These are phyloP conservation scores for Polytolypa hystricis DNA, from an alignment of 2,329 filamentous ascomycete genomes.

Conservation along the genomic window DNA sequence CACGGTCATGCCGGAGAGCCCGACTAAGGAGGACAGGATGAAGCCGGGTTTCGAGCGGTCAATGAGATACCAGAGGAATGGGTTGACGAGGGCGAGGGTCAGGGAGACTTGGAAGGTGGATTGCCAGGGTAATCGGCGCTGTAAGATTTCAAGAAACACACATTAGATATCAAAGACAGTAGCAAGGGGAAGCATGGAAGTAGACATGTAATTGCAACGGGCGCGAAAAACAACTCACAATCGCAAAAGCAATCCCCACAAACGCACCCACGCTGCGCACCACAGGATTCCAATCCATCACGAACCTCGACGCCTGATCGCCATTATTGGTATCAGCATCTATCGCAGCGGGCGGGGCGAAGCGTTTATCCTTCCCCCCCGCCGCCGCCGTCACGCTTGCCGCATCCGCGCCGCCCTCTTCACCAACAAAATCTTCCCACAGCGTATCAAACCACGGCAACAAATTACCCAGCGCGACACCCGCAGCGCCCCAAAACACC, in stretches of 20 bases:
- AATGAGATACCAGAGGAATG: slow-evolving; percentile 90
- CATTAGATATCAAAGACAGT: background rate
- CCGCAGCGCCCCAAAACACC: slow-evolving; percentile 68
- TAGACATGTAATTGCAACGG: slow-evolving; percentile 64
- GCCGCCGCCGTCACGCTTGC: slow-evolving; percentile 13
- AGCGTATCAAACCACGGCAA: slow-evolving; percentile 74
- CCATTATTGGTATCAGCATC: too few relatives aligned
- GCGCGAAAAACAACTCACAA: slow-evolving; percentile 50
- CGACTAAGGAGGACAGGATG: slow-evolving; percentile 62
- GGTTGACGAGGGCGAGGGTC: slow-evolving; percentile 81
- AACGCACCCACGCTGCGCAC: slow-evolving; percentile 61
- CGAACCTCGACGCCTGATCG: slow-evolving; percentile 11
- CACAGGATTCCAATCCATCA: slow-evolving; percentile 64
- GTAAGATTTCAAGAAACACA: slow-evolving; percentile 9
- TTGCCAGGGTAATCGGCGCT: slow-evolving; percentile 86
- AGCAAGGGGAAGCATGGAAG: slow-evolving; percentile 2
- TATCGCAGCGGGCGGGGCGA: slow-evolving; percentile 17
- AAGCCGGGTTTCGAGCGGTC: slow-evolving; percentile 82
- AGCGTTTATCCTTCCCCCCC: slow-evolving; percentile 20
- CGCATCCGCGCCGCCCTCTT: slow-evolving; percentile 17
- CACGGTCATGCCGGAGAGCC: slow-evolving; percentile 60
- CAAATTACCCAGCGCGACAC: slow-evolving; percentile 64
- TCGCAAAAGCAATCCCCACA: slow-evolving; percentile 64
- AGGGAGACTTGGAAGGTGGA: slow-evolving; percentile 88
- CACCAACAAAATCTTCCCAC: slow-evolving; percentile 48